phyloP scores from a whole-genome alignment of 2,329 filamentous ascomycete species.

The Colletotrichum sp. region DNA sequence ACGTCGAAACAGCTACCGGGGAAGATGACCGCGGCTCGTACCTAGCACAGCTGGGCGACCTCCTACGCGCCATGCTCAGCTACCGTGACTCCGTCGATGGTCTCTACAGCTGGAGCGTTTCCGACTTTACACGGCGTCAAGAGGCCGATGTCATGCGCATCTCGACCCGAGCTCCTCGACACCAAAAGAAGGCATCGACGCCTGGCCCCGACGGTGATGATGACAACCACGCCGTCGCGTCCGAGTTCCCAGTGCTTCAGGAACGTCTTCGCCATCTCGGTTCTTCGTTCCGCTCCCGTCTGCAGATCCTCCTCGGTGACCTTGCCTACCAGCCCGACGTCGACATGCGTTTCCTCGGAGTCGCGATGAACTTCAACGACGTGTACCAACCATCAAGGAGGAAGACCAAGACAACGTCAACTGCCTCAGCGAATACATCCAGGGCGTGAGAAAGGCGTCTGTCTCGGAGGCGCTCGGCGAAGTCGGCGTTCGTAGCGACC shows the following conservation, averaged over 20 bases:
- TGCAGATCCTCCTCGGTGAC: slow-evolving; percentile 87
- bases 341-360: slow-evolving; percentile 93
- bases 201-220: slow-evolving; percentile 25
- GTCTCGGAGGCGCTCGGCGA: background rate
- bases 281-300: slow-evolving; percentile 75
- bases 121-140: slow-evolving; percentile 91
- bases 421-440: slow-evolving; percentile 15
- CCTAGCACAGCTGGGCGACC: slow-evolving; percentile 88
- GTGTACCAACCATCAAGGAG: slow-evolving; percentile 82
- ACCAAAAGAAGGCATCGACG: slow-evolving; percentile 17
- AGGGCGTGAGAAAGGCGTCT: background rate
- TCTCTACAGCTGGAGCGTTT: slow-evolving; percentile 92
- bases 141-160: slow-evolving; percentile 75
- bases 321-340: slow-evolving; percentile 91
- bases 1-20: slow-evolving; percentile 43
- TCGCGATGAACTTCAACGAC: slow-evolving; percentile 99
- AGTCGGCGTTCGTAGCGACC: background rate
- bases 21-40: slow-evolving; percentile 78
- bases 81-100: slow-evolving; percentile 95
- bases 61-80: slow-evolving; percentile 90
- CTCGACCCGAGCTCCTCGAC: slow-evolving; percentile 55
- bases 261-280: slow-evolving; percentile 76
- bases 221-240: slow-evolving; percentile 47
- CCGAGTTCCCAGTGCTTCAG: slow-evolving; percentile 75
- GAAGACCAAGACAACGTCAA: slow-evolving; percentile 51